Base-by-base conservation (phyloP, 2,329 filamentous ascomycete genomes). In the Ophiocordyceps unilateralis region DNA sequence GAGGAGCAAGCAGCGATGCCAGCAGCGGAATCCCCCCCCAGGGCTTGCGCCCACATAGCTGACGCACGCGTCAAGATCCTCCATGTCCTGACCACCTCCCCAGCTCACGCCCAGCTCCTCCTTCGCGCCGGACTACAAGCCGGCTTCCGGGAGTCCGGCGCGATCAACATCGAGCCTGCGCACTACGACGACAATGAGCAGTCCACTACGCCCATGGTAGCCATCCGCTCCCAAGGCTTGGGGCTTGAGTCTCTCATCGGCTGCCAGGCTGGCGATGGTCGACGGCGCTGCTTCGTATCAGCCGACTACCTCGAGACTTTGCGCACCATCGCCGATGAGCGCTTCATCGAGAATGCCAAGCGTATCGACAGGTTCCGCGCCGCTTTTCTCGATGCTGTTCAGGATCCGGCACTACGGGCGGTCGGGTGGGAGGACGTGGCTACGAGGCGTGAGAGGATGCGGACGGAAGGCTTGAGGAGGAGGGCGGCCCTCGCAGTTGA, bases 71-170 rank as follows among this genome's bases (percentile, higher is more conserved):
- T n/a, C 46, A 50, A 93, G 88, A 94, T 95, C 50, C 74, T 96
- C 1, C 89, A 96, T 51, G 70, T 96, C 38, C 72, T 93, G 52
- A 78, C 85, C 6, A 76, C 86, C 15, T 89, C 84, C 0, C 67
- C 78, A 0, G 62, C 72, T 12, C 76, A 89, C 52, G 86, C 89
- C 4, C 82, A 93, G 50, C 67, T 73, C 9, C 68, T 93, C 17
- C 71, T 94, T 14, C 70, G 78, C 11, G 83, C 83, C 39, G 88
- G 83, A 2, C 68, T 89, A 10, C 74, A 78, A 51, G 81, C 86
- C 4, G 89, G 89, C 0, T 95, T 95, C 57, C 78, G 89, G 14
- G 89, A 96, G 62, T 91, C 83, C 46, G 89, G 89, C 17, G 81
- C 89, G 41, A 70, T 93, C 45, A 84, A 81, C 53, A 57, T 85